Conservation (phyloP, 2,329 filamentous ascomycete genomes). For the Fusarium sp. region DNA sequence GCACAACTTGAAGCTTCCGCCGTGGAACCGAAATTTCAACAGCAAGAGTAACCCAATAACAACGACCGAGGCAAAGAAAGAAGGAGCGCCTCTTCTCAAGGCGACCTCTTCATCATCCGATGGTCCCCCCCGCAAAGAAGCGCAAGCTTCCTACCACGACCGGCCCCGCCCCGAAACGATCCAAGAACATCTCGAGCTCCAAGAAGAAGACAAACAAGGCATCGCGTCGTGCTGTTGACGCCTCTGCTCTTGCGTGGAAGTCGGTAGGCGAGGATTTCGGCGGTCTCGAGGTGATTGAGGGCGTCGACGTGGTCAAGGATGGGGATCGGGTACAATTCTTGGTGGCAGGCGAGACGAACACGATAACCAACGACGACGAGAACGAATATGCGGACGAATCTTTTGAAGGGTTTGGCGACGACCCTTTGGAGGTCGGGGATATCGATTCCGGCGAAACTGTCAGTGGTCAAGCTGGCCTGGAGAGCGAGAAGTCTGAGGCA, state of each 20-base stretch:
- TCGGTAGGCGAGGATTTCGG: conserved; percentile 95
- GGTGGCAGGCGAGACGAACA: conserved; percentile 56
- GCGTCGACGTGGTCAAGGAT: conserved; percentile 84
- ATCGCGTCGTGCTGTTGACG: conserved; percentile 53
- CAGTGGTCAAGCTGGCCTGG: conserved; percentile 48
- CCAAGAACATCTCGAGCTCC: conserved; percentile 46
- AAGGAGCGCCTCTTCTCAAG: conserved; percentile 13
- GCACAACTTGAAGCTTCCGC: not conserved
- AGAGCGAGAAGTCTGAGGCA: conserved; percentile 44
- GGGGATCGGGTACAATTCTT: conserved; percentile 71
- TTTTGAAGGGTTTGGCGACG: conserved; percentile 75
- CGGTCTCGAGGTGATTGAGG: conserved; percentile 90
- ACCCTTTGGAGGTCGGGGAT: conserved; percentile 49
- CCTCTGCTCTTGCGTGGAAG: conserved; percentile 68
- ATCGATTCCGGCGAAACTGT: conserved; percentile 50
- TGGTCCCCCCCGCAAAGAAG: conserved; percentile 53
- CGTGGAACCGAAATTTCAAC: conserved; percentile 4
- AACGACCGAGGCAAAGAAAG: not conserved
- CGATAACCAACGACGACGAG: conserved; percentile 41
- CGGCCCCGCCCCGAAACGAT: conserved; percentile 53
- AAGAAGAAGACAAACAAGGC: conserved; percentile 43
- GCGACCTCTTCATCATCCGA: conserved; percentile 31
- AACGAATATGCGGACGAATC: conserved; percentile 61
- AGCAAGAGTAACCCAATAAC: not conserved
- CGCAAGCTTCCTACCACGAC: conserved; percentile 53